Evolutionary conservation across 2,329 filamentous ascomycete species (phyloP).

Genomic region (Paradendryphiella salina): DNA sequence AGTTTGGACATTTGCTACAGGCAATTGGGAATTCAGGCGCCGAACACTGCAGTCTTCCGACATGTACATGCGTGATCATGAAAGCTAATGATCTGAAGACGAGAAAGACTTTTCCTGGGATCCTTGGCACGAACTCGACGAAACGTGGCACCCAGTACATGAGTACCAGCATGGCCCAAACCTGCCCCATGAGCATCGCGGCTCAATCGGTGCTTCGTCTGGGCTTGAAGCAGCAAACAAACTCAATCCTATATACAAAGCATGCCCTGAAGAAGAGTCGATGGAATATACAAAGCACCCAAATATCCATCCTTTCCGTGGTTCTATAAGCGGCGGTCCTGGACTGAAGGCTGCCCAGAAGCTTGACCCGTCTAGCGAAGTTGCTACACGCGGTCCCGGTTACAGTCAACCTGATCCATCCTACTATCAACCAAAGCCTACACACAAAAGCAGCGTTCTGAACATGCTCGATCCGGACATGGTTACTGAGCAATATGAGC

Average conservation of each 20-base stretch:
- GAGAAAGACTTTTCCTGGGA: conserved; percentile 5
- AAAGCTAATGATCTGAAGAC: not conserved
- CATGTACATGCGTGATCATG: not conserved
- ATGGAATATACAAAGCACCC: conserved; percentile 13
- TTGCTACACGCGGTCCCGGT: conserved; percentile 4
- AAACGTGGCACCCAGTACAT: conserved; percentile 1
- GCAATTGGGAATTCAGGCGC: not conserved
- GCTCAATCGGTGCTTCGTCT: conserved; percentile 14
- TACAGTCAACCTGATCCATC: conserved; percentile 5
- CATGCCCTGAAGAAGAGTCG: conserved; percentile 5
- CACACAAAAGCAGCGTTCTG: conserved; percentile 3
- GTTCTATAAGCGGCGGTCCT: conserved; percentile 13
- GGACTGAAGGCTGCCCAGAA: conserved; percentile 14
- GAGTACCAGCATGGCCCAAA: conserved; percentile 2
- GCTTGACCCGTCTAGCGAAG: conserved; percentile 13
- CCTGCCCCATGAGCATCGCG: conserved; percentile 17
- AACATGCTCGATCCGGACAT: not conserved
- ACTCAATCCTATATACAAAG: conserved; percentile 16
- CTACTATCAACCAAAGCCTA: conserved; percentile 11
- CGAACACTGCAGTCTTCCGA: not conserved
- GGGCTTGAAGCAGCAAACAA: conserved; percentile 19
- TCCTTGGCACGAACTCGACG: conserved; percentile 3
- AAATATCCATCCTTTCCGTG: conserved; percentile 12
- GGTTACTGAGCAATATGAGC: not conserved
- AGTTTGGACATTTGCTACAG: not conserved